These are phyloP conservation scores for Alternaria sp. DNA, from an alignment of 2,329 filamentous ascomycete genomes.

Conservation along the genomic window DNA sequence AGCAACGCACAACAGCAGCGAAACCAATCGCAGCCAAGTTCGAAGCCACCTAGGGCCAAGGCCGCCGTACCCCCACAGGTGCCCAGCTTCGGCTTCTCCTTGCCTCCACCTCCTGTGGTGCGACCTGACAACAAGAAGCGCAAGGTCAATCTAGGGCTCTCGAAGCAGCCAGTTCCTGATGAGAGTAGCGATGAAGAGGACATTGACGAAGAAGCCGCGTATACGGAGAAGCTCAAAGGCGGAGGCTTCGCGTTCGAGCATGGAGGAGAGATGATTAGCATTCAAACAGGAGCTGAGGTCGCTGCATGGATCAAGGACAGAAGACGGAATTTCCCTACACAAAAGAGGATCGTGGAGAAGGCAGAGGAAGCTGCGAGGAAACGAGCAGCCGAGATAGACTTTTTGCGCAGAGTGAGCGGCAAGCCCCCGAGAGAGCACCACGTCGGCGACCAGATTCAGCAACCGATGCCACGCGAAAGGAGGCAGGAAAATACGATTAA, in stretches of 20 bases:
- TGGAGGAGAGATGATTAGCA: slow-evolving; percentile 59
- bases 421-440: slow-evolving; percentile 13
- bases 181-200: slow-evolving; percentile 66
- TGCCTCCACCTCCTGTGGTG: slow-evolving; percentile 26
- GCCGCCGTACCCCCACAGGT: slow-evolving; percentile 43
- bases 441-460: background rate
- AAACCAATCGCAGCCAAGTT: slow-evolving; percentile 19
- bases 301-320: slow-evolving; percentile 82
- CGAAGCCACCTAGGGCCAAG: slow-evolving; percentile 43
- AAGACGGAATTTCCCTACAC: slow-evolving; percentile 79
- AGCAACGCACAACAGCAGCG: slow-evolving; percentile 14
- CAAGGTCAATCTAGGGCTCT: slow-evolving; percentile 73
- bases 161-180: slow-evolving; percentile 61
- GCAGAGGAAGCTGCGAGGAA: slow-evolving; percentile 53
- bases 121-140: slow-evolving; percentile 67
- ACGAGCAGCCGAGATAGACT: slow-evolving; percentile 49
- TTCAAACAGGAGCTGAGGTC: slow-evolving; percentile 70
- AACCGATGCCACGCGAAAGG: slow-evolving; percentile 1
- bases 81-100: slow-evolving; percentile 45
- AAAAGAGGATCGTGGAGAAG: slow-evolving; percentile 70
- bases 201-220: slow-evolving; percentile 70
- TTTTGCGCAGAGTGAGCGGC: slow-evolving; percentile 38
- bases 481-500: background rate
- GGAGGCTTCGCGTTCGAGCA: slow-evolving; percentile 65
- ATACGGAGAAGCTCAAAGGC: slow-evolving; percentile 50